Evolutionary conservation across 169 alveolate genomes (phyloP).

Genomic region (Eimeria brunetti): DNA sequence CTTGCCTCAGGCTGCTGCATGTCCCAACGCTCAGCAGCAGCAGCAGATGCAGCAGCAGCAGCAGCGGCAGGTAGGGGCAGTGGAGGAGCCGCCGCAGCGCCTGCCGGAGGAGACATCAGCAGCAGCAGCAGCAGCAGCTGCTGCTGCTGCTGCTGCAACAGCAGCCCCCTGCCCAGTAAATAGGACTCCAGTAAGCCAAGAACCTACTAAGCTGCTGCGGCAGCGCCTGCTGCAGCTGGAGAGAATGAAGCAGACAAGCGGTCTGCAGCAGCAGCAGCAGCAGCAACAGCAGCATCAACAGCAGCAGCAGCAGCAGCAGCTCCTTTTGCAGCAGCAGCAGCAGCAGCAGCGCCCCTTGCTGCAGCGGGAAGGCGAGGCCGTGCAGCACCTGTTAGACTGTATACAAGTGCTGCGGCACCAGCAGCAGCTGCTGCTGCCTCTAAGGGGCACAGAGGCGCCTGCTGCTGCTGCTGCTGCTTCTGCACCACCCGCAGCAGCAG

Average conservation of each 20-base stretch:
- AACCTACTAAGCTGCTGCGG: constrained; percentile 31
- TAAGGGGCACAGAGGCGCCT: neutral
- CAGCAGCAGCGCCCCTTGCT: constrained; percentile 61
- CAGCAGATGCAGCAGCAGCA: constrained; percentile 46
- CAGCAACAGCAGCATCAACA: constrained; percentile 42
- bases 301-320: constrained; percentile 37
- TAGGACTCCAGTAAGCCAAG: constrained; percentile 11
- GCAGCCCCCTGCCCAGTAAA: constrained; percentile 9
- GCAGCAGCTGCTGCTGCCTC: constrained; percentile 60
- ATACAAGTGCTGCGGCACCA: constrained; percentile 62
- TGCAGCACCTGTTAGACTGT: constrained; percentile 55
- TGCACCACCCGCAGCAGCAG: constrained; percentile 15
- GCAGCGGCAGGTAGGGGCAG: constrained; percentile 52
- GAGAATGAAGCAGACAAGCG: constrained; percentile 23
- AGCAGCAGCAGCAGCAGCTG: constrained; percentile 27
- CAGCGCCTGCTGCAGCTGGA: constrained; percentile 65
- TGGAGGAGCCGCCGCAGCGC: constrained; percentile 16
- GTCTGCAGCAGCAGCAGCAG: constrained; percentile 59
- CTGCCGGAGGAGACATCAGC: neutral
- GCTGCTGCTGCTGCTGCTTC: constrained; percentile 36
- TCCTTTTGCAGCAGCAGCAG: constrained; percentile 17
- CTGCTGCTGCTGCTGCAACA: constrained; percentile 39
- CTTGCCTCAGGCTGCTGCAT: constrained; percentile 48
- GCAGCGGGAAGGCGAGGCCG: constrained; percentile 65
- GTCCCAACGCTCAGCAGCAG: constrained; percentile 6